phyloP scores from a whole-genome alignment of 225 moss, liverwort and hornwort species.

The Neckera pumila region DNA sequence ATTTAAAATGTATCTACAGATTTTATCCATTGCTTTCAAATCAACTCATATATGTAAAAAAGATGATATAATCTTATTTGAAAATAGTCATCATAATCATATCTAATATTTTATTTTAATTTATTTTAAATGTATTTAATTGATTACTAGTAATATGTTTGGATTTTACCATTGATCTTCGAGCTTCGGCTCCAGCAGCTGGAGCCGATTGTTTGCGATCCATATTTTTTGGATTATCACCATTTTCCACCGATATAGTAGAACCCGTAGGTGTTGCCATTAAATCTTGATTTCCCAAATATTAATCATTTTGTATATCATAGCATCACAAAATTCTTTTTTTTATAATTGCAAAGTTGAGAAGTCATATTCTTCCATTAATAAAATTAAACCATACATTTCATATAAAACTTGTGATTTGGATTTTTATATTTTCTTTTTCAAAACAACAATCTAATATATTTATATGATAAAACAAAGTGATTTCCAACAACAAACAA shows the following conservation, averaged over 20 bases:
- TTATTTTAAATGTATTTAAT: neutral
- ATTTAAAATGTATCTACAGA: too few relatives aligned
- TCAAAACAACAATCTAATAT: neutral
- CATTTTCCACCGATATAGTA: neutral
- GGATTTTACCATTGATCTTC: slow-evolving; percentile 25
- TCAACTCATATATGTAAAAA: neutral
- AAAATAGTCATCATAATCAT: neutral
- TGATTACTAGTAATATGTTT: too few relatives aligned
- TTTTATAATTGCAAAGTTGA: neutral
- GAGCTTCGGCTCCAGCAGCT: neutral
- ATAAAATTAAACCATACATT: neutral
- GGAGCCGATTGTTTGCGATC: neutral
- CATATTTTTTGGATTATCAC: neutral
- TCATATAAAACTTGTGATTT: neutral
- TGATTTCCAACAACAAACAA: neutral
- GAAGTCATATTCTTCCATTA: neutral
- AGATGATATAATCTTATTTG: neutral
- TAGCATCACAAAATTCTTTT: neutral
- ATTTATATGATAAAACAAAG: neutral
- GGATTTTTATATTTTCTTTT: neutral
- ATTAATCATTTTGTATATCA: too few relatives aligned
- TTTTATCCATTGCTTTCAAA: neutral
- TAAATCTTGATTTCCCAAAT: neutral
- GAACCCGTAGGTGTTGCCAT: slow-evolving; percentile 3
- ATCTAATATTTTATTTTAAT: fast-evolving